Conservation (phyloP, 768 basidiomycete species). For the Panaeolus cyanescens region DNA sequence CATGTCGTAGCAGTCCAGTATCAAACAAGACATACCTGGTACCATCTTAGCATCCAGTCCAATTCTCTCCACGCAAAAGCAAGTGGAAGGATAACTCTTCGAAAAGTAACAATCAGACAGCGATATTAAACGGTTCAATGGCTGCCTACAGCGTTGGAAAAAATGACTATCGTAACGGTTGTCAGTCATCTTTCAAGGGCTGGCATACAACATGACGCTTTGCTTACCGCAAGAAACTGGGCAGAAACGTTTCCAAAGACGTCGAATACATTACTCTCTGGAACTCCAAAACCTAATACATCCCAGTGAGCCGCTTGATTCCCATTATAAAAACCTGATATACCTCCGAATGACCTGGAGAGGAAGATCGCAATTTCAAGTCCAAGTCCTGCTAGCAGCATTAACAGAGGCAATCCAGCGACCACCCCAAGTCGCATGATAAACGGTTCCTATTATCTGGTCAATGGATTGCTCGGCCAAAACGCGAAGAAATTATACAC, state of each 20-base stretch:
- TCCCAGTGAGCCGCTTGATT: constrained; percentile 1
- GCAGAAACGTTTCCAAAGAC: constrained; percentile 50
- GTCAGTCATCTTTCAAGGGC: constrained; percentile 3
- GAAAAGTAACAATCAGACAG: not conserved
- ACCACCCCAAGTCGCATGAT: constrained; percentile 37
- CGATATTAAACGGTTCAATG: not conserved
- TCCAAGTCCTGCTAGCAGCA: constrained; percentile 48
- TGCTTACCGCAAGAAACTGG: constrained; percentile 46
- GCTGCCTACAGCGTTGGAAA: constrained; percentile 50
- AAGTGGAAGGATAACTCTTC: constrained; percentile 51
- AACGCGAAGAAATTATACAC: constrained; percentile 16
- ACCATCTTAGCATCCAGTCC: constrained; percentile 57
- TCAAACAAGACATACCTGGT: constrained; percentile 49
- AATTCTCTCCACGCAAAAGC: constrained; percentile 49
- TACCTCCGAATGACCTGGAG: constrained; percentile 29
- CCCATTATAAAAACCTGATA: not conserved
- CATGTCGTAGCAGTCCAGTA: not conserved
- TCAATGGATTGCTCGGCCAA: not conserved
- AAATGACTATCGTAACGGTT: constrained; percentile 46
- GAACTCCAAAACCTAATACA: constrained; percentile 55
- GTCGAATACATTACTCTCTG: constrained; percentile 51
- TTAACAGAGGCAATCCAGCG: constrained; percentile 38
- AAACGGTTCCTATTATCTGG: constrained; percentile 30
- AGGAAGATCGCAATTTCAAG: constrained; percentile 47
- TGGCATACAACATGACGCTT: too few relatives aligned